Evolutionary conservation across 495 filamentous ascomycete genomes (phyloP), one percentile per base, ranked within the genome.

Genomic region (Neurospora sp.): DNA sequence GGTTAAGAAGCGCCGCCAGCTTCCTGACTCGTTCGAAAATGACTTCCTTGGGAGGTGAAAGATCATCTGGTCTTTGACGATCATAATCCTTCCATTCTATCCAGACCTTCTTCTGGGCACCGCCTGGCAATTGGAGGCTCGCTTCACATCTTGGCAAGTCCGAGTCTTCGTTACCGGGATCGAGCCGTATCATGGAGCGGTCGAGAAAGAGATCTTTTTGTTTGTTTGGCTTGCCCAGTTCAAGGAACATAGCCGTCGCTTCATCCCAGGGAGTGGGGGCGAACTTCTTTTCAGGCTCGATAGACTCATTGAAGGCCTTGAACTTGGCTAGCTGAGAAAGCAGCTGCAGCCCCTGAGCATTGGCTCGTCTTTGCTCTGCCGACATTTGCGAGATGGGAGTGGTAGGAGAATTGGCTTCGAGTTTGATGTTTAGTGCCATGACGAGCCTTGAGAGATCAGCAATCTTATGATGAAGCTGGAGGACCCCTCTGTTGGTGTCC

Each of bases 61-160:
- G 54, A 66, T 82, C 80, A 10, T 74, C 76, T 18, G 80, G 80
- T 16, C 76, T 62, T 66, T 79, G 79, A 2, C 75, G 75, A 40
- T 84, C 83, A 69, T 84, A 85, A 54, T 84, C 83, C 74, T 84
- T 85, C 83, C 83, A 85, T 73, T 85, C 83, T 7, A 85, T 77
- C 83, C 83, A 85, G 3, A 85, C 83, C 44, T 77, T 79, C 70
- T 80, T 82, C 20, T 37, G 71, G 1, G 12, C 27, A 39, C 79
- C 77, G 27, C 72, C 78, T 8, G 78, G 75, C 14, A 78, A 44
- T 2, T 48, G 73, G 23, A 83, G 78, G 10, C 74, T 59, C 12
- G 82, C 83, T 66, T 83, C 83, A 70, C 80, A 82, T 8, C 83
- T 76, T 1, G 81, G 74, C 16, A 75, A 69, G 38, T 82, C 81